Conservation (phyloP, 768 basidiomycete species). For the Jaapia argillacea region DNA sequence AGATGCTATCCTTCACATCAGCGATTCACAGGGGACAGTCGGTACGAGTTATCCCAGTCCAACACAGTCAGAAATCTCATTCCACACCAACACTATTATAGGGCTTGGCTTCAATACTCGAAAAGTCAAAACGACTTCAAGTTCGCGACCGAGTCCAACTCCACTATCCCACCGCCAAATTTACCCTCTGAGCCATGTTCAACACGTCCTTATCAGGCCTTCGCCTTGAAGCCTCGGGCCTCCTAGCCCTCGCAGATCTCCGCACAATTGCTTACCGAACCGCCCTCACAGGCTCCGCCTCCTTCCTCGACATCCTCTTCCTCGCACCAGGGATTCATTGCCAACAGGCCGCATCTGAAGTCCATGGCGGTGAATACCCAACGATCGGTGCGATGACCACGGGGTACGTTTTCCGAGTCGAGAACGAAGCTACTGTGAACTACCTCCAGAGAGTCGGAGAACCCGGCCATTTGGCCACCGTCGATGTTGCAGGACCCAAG, state of each 20-base stretch:
- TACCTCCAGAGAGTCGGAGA: conserved; percentile 5
- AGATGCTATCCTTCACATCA: too few relatives aligned
- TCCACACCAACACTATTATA: too few relatives aligned
- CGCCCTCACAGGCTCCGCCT: conserved; percentile 6
- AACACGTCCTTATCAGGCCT: too few relatives aligned
- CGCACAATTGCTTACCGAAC: conserved; percentile 5
- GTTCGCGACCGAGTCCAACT: too few relatives aligned
- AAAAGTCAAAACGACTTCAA: too few relatives aligned
- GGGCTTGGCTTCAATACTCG: too few relatives aligned
- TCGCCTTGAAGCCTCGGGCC: conserved; percentile 5
- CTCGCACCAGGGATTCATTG: conserved; percentile 6
- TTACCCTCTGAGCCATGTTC: too few relatives aligned
- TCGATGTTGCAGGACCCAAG: not conserved
- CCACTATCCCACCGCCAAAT: too few relatives aligned
- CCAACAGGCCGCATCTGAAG: conserved; percentile 4
- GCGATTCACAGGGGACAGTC: too few relatives aligned
- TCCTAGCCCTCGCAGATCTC: conserved; percentile 7
- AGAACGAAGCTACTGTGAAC: conserved; percentile 6
- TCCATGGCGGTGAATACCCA: conserved; percentile 7
- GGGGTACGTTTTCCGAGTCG: conserved; percentile 8
- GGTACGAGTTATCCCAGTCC: too few relatives aligned
- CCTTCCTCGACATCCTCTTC: conserved; percentile 5
- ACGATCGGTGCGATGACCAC: conserved; percentile 3
- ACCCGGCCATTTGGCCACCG: conserved; percentile 3
- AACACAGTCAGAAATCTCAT: too few relatives aligned